These are phyloP conservation scores for Erythrobasidium hasegawianum DNA, from an alignment of 1,284 basidiomycete genomes.

Conservation along the genomic window DNA sequence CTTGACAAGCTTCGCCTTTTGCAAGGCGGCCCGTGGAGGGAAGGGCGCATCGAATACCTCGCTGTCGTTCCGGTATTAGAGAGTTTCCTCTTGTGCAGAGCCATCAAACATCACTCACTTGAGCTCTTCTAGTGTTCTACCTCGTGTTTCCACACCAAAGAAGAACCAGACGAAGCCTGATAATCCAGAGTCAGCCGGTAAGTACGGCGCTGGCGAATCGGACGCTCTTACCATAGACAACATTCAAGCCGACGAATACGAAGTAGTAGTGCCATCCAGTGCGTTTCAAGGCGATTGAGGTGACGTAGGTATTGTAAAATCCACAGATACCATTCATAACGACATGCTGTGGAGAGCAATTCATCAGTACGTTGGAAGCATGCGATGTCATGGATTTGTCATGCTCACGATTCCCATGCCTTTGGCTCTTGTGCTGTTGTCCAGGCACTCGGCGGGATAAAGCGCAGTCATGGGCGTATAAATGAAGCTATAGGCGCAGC, in stretches of 20 bases:
- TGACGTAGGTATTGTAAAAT: not conserved
- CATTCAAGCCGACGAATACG: not conserved
- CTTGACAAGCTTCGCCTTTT: slow-evolving; percentile 1
- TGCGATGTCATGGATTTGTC: not conserved
- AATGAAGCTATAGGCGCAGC: slow-evolving; percentile 36
- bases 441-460: slow-evolving; percentile 43
- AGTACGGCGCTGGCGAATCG: too few relatives aligned
- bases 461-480: slow-evolving; percentile 17
- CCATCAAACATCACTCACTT: not conserved
- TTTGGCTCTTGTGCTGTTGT: slow-evolving; percentile 41
- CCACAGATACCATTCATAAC: not conserved
- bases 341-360: not conserved
- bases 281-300: not conserved
- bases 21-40: not conserved
- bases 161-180: not conserved
- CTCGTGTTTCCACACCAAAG: slow-evolving; percentile 1
- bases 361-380: not conserved
- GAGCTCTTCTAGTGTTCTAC: not conserved
- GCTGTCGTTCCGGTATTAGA: not conserved
- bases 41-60: slow-evolving; percentile 2
- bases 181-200: too few relatives aligned
- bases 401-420: slow-evolving; percentile 36
- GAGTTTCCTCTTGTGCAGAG: not conserved
- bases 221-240: not conserved
- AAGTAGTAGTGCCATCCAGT: slow-evolving; percentile 2